Conservation (phyloP, 1,139 yeast genomes). For the Lodderomyces pseudojiufengensis region DNA sequence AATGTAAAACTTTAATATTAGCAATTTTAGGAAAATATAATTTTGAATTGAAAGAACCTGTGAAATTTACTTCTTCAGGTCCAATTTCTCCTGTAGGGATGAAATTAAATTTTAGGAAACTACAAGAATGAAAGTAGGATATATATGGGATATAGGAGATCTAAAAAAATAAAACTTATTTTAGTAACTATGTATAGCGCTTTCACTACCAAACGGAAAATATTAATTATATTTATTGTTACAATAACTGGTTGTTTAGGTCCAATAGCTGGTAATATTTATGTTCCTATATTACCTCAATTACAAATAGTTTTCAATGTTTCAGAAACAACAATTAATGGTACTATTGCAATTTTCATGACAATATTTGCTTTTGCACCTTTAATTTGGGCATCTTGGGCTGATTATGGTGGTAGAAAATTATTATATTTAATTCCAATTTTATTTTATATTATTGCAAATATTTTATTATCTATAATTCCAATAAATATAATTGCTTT, state of each 20-base stretch:
- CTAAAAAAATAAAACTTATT: conserved; percentile 4
- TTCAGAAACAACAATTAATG: conserved; percentile 47
- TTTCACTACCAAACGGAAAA: conserved; percentile 8
- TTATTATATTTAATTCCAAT: conserved; percentile 45
- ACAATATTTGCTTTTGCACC: conserved; percentile 53
- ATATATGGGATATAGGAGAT: conserved; percentile 2
- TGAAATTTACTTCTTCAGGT: conserved; percentile 47
- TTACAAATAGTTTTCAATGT: conserved; percentile 40
- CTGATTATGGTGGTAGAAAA: conserved; percentile 59
- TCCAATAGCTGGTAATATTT: conserved; percentile 58
- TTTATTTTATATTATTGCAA: conserved; percentile 41
- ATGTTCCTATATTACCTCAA: conserved; percentile 53
- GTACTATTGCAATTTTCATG: conserved; percentile 61
- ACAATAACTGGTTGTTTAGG: conserved; percentile 55
- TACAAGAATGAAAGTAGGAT: not conserved
- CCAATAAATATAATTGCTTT: conserved; percentile 47
- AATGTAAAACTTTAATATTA: conserved; percentile 37
- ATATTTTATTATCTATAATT: conserved; percentile 43
- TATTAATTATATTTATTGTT: conserved; percentile 22
- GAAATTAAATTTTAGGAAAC: conserved; percentile 11
- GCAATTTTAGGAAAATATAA: conserved; percentile 31
- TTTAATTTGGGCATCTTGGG: conserved; percentile 52
- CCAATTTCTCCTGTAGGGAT: conserved; percentile 24
- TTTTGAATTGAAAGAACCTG: conserved; percentile 8
- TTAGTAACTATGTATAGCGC: conserved; percentile 5